Base-by-base conservation (phyloP, 257 asterid genomes). In the Jacaranda mimosifolia region DNA sequence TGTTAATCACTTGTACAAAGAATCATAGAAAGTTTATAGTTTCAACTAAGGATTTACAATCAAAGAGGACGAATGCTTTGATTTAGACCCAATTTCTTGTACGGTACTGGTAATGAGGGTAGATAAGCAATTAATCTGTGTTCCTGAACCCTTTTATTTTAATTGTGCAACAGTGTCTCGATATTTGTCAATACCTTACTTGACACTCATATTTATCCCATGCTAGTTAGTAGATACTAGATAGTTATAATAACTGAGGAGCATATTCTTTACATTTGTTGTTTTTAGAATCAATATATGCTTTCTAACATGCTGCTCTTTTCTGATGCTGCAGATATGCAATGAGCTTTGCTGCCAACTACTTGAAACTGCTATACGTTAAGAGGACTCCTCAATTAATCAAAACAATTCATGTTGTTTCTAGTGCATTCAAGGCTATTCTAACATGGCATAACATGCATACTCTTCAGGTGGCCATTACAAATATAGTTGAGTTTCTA, bases 361-460 rank as follows among this genome's bases (percentile, higher is more conserved):
- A 90, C 85, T 82, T 96, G 89, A 91, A 91, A 83, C 89, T 38
- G 78, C 75, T 91, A 15, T 96, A 89, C 46, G 88, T 91, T 15
- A 85, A 82, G 86, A 88, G 99, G 87, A 89, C 94, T 42, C 97
- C 97, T 17, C 91, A 86, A 77, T 72, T 90, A 77, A 89, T 85
- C 82, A 96, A 96, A 85, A 85, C 96, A 45, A 70, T 96, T 45
- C 99, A 96, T 60, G 89, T 96, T n/a, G 90, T 96, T 73, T 96
- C 99, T 1, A 96, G 99, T 84, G 97, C 91, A 32, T 86, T 93
- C 82, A 96, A 96, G 89, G 98, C 97, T 67, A 78, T 80, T 42
- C 71, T 91, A 40, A 88, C 97, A 32, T 96, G 99, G 99, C 99
- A 96, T 80, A 91, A 93, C 85, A 89, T 91, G 98, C 86, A 89